Conservation (phyloP, 2,329 filamentous ascomycete genomes). For the Epichloe amarillans region DNA sequence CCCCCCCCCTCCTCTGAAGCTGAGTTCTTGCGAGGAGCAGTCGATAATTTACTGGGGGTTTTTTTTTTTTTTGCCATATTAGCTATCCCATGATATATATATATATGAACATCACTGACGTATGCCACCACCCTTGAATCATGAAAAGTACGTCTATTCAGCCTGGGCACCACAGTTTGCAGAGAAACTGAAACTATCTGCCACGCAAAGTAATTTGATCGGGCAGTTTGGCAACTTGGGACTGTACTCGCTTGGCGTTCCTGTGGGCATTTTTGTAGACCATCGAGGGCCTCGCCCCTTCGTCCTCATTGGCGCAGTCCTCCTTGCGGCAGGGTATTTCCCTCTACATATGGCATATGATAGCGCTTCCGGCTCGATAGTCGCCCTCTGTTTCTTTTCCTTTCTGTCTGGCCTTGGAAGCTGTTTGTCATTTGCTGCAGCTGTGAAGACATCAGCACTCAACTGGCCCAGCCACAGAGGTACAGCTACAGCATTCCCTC, state of each 20-base stretch:
- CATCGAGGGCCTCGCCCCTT: constrained; percentile 65
- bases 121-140: constrained; percentile 4
- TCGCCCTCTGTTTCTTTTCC: constrained; percentile 64
- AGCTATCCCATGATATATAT: neutral
- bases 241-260: constrained; percentile 87
- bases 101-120: neutral
- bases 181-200: constrained; percentile 68
- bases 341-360: constrained; percentile 71
- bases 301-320: constrained; percentile 58
- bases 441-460: constrained; percentile 74
- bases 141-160: constrained; percentile 79
- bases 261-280: constrained; percentile 80
- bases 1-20: neutral
- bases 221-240: constrained; percentile 77
- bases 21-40: neutral
- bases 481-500: constrained; percentile 84
- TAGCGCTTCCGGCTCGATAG: constrained; percentile 44
- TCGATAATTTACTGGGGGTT: neutral
- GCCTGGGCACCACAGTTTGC: constrained; percentile 97
- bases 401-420: constrained; percentile 80
- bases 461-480: constrained; percentile 89
- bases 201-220: constrained; percentile 89
- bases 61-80: neutral
- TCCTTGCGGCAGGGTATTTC: constrained; percentile 71
- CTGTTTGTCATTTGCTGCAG: constrained; percentile 78